phyloP scores from a whole-genome alignment of 2,329 filamentous ascomycete species.

The Xylariales sp. region DNA sequence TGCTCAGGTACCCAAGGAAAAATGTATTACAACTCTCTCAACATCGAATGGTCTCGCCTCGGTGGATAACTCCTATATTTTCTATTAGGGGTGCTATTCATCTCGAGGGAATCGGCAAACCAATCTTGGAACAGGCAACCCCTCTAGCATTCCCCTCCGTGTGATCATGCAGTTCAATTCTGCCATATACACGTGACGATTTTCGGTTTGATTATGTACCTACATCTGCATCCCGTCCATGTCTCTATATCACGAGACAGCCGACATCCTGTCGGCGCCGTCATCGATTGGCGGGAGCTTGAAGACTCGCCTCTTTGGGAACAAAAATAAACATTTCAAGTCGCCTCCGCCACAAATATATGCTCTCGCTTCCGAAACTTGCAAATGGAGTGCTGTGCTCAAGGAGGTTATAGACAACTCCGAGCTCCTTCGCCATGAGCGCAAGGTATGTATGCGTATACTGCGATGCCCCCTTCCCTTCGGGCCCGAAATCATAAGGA shows the following conservation, averaged over 20 bases:
- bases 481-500: not conserved
- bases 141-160: not conserved
- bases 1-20: too few relatives aligned
- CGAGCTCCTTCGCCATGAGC: constrained; percentile 80
- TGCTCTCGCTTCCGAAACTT: constrained; percentile 84
- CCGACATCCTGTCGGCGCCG: constrained; percentile 74
- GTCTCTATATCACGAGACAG: constrained; percentile 96
- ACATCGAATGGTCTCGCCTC: too few relatives aligned
- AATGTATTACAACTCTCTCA: too few relatives aligned
- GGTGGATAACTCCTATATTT: too few relatives aligned
- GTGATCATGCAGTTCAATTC: constrained; percentile 6
- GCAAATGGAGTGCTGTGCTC: constrained; percentile 89
- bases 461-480: not conserved
- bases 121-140: not conserved
- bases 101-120: not conserved
- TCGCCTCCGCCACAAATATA: constrained; percentile 85
- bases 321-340: constrained; percentile 74
- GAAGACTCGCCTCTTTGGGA: constrained; percentile 82
- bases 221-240: constrained; percentile 60
- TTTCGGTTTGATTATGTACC: constrained; percentile 29
- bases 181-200: not conserved
- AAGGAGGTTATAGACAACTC: constrained; percentile 90
- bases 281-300: constrained; percentile 81
- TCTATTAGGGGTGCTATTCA: not conserved
- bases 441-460: constrained; percentile 72